Conservation (phyloP, 108 stramenopile genomes). For the Bacterosira constricta region DNA sequence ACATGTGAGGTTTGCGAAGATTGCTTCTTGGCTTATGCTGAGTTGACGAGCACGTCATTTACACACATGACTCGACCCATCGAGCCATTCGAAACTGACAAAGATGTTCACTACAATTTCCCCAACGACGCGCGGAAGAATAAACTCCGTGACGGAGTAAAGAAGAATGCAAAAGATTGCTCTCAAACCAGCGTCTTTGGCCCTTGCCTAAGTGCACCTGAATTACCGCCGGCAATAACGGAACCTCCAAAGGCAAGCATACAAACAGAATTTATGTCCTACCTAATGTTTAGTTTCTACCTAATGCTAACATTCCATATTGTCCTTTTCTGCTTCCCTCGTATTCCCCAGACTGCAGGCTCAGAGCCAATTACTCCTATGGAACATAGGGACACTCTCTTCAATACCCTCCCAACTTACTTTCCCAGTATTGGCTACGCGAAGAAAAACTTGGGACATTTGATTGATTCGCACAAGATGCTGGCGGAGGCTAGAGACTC, state of each 20-base stretch:
- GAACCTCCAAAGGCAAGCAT: constrained; percentile 27
- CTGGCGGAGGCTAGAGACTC: neutral
- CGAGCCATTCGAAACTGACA: constrained; percentile 5
- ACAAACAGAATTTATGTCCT: neutral
- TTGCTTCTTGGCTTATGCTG: constrained; percentile 80
- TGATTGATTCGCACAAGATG: constrained; percentile 16
- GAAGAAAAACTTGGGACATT: neutral
- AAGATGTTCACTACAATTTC: constrained; percentile 1
- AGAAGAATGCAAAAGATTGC: neutral
- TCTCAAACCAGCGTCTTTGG: neutral
- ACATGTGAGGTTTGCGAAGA: constrained; percentile 73
- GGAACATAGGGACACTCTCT: neutral
- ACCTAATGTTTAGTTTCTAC: neutral
- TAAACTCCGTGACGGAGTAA: neutral
- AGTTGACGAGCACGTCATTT: constrained; percentile 52
- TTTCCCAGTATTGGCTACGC: neutral
- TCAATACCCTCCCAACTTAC: neutral
- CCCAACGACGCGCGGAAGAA: neutral
- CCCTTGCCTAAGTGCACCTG: constrained; percentile 25
- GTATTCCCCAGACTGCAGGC: neutral
- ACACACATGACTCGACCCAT: constrained; percentile 28
- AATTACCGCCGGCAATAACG: constrained; percentile 30
- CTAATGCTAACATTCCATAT: neutral
- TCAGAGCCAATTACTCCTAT: neutral
- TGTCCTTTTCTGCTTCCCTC: neutral